These are phyloP conservation scores for Saccharomycopsis vini DNA, from an alignment of 805 yeast genomes.

Conservation along the genomic window DNA sequence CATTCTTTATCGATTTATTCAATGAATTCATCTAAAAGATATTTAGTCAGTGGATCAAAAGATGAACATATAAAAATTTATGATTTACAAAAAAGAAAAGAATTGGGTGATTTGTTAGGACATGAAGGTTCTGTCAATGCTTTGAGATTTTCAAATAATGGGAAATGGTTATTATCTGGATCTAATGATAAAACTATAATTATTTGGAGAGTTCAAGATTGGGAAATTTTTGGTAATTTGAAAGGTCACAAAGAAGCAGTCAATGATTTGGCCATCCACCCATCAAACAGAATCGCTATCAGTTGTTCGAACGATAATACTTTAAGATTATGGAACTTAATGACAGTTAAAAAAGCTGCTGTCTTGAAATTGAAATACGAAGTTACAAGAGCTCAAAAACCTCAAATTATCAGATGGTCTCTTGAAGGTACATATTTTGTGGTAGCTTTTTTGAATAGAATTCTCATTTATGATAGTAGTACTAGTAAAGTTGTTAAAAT, in stretches of 20 bases:
- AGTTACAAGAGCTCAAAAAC: constrained; percentile 53
- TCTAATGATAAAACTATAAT: constrained; percentile 85
- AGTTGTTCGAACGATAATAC: constrained; percentile 83
- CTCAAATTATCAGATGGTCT: constrained; percentile 62
- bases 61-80: constrained; percentile 94
- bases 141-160: constrained; percentile 58
- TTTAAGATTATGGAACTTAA: constrained; percentile 85
- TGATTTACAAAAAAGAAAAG: constrained; percentile 88
- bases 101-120: constrained; percentile 79
- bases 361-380: constrained; percentile 53
- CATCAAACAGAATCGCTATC: constrained; percentile 81
- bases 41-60: constrained; percentile 86
- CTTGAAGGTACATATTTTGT: constrained; percentile 59
- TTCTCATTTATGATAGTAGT: constrained; percentile 57
- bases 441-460: constrained; percentile 61
- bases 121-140: constrained; percentile 86
- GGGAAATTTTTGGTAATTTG: constrained; percentile 85
- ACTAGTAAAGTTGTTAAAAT: constrained; percentile 51
- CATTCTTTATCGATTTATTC: constrained; percentile 84
- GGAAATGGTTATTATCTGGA: constrained; percentile 86
- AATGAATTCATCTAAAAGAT: constrained; percentile 73
- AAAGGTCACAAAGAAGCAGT: constrained; percentile 85
- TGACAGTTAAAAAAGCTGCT: constrained; percentile 94
- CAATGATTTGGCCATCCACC: constrained; percentile 82
- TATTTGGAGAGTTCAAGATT: constrained; percentile 92